phyloP scores from a whole-genome alignment of 352 stramenopile species.

The Phytophthora constricta region DNA sequence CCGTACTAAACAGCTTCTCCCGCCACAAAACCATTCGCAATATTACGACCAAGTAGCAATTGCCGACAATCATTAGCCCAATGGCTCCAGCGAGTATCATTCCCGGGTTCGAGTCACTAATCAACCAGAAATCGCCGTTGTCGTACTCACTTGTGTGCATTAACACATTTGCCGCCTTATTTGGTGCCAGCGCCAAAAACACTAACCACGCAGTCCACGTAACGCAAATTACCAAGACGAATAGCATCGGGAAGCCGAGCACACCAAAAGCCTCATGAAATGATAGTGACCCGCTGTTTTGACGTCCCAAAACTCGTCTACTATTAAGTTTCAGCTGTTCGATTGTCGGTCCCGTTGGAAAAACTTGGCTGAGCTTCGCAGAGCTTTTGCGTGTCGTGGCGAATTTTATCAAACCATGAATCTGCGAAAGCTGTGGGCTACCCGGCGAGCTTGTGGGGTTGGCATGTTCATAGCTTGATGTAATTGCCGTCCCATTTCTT shows the following conservation, averaged over 20 bases:
- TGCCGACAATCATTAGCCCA: conserved; percentile 35
- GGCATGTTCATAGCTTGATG: background rate
- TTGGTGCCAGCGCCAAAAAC: conserved; percentile 44
- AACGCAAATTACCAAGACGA: conserved; percentile 23
- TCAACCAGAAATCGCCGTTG: conserved; percentile 53
- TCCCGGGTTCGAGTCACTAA: conserved; percentile 18
- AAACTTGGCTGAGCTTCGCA: conserved; percentile 14
- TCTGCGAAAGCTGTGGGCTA: background rate
- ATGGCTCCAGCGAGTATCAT: conserved; percentile 19
- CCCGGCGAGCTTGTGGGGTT: background rate
- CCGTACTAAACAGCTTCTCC: conserved; percentile 16
- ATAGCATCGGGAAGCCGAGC: conserved; percentile 24
- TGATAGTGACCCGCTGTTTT: conserved; percentile 1
- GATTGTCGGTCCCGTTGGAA: conserved; percentile 1
- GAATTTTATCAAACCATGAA: too few relatives aligned
- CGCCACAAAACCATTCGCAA: conserved; percentile 39
- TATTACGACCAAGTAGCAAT: conserved; percentile 29
- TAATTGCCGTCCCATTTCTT: background rate
- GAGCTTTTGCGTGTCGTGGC: too few relatives aligned
- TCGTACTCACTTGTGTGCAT: conserved; percentile 57
- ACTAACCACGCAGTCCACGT: conserved; percentile 44
- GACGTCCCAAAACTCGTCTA: conserved; percentile 4
- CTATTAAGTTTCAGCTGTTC: conserved; percentile 17
- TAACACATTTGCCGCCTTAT: conserved; percentile 43
- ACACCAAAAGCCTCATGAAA: conserved; percentile 17